A percentile compares a stretch with the other conserved stretches of the same genome.
phyloP scores from a whole-genome alignment of 2,329 filamentous ascomycete genomes.

The Fonsecaea nubica region DNA sequence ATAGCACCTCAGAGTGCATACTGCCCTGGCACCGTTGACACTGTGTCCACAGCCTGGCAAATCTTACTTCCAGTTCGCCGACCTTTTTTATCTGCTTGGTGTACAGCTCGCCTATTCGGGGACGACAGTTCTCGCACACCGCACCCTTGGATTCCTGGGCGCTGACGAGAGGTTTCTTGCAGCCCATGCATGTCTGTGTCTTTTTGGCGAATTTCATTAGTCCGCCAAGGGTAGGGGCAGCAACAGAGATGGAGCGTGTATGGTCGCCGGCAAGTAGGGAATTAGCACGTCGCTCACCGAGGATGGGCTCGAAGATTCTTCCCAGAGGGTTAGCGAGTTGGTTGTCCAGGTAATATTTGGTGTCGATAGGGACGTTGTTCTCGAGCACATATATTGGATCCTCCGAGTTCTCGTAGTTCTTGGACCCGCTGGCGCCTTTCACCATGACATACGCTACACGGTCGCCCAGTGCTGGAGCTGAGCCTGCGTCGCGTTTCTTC shows the following conservation, averaged over 20 bases:
- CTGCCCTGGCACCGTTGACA: slow-evolving; percentile 97
- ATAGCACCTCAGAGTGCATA: slow-evolving; percentile 98
- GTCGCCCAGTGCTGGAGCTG: slow-evolving; percentile 88
- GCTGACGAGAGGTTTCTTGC: slow-evolving; percentile 89
- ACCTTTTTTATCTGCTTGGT: slow-evolving; percentile 87
- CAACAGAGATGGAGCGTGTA: slow-evolving; percentile 91
- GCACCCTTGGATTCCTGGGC: slow-evolving; percentile 83
- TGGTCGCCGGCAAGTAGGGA: slow-evolving; percentile 90
- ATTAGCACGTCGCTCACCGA: slow-evolving; percentile 89
- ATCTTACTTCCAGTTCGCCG: slow-evolving; percentile 89
- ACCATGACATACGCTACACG: slow-evolving; percentile 98
- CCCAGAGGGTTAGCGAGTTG: slow-evolving; percentile 93
- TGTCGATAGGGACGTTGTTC: slow-evolving; percentile 97
- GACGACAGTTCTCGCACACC: slow-evolving; percentile 84
- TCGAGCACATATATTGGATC: slow-evolving; percentile 97
- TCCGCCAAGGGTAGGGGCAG: slow-evolving; percentile 86
- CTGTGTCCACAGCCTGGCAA: slow-evolving; percentile 94
- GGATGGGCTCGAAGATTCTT: slow-evolving; percentile 96
- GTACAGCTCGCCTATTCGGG: slow-evolving; percentile 89
- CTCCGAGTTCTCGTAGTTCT: slow-evolving; percentile 96
- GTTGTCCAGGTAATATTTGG: slow-evolving; percentile 97
- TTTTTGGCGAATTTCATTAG: slow-evolving; percentile 99
- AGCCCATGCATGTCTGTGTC: slow-evolving; percentile 97
- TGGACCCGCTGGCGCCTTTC: slow-evolving; percentile 84
- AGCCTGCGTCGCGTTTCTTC: slow-evolving; percentile 95